These are phyloP conservation scores for Yamadazyma paraphyllophila DNA, from an alignment of 805 yeast genomes.

Conservation along the genomic window DNA sequence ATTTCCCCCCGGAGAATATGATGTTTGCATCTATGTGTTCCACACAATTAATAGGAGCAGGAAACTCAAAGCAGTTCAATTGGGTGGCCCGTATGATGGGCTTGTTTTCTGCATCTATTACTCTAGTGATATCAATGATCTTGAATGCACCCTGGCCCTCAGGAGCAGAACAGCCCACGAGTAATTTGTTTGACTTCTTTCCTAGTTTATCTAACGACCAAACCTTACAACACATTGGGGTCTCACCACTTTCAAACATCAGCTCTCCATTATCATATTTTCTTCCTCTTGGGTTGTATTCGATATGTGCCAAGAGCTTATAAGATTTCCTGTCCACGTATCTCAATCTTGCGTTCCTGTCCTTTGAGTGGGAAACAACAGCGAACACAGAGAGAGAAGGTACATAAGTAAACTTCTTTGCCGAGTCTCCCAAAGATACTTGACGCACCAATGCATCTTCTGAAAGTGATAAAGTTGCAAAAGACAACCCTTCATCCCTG, in stretches of 20 bases:
- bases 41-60: constrained; percentile 32
- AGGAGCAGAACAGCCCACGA: constrained; percentile 16
- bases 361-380: constrained; percentile 30
- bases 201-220: constrained; percentile 35
- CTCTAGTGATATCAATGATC: constrained; percentile 31
- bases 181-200: constrained; percentile 32
- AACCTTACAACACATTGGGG: constrained; percentile 29
- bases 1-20: constrained; percentile 29
- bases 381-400: constrained; percentile 28
- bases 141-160: constrained; percentile 29
- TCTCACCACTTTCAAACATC: constrained; percentile 21
- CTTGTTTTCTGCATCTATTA: constrained; percentile 14
- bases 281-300: constrained; percentile 16
- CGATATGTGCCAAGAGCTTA: constrained; percentile 23
- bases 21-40: constrained; percentile 33
- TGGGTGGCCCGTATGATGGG: constrained; percentile 24
- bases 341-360: constrained; percentile 23
- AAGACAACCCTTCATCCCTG: constrained; percentile 37
- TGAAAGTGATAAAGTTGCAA: constrained; percentile 25
- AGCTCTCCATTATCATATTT: constrained; percentile 16
- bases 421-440: constrained; percentile 29
- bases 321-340: constrained; percentile 34
- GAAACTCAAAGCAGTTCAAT: constrained; percentile 30
- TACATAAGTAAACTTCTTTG: constrained; percentile 30
- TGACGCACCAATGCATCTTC: constrained; percentile 26